Percentiles rank a stretch among this genome's conserved stretches.
Evolutionary conservation across 345 rosid species (phyloP).

Genomic region (Capsella bursapastoris): DNA sequence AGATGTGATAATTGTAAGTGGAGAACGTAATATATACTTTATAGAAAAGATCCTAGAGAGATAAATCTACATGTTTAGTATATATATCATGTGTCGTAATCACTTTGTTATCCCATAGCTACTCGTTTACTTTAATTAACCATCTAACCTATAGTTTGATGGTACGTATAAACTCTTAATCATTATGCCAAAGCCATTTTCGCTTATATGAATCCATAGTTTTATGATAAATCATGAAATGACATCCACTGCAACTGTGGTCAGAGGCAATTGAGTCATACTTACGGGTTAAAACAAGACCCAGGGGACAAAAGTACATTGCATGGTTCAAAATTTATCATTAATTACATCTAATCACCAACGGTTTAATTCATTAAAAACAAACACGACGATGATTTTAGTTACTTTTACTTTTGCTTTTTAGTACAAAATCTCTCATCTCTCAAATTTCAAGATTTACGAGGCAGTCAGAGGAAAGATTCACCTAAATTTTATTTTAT

Average conservation of each 20-base stretch:
- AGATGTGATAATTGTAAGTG: background rate
- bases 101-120: slow-evolving; percentile 18
- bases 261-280: slow-evolving; percentile 25
- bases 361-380: slow-evolving; percentile 13
- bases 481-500: slow-evolving; percentile 10
- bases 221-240: slow-evolving; percentile 16
- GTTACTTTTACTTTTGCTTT: slow-evolving; percentile 42
- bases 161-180: slow-evolving; percentile 10
- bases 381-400: slow-evolving; percentile 21
- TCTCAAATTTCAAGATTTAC: slow-evolving; percentile 30
- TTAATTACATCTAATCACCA: slow-evolving; percentile 36
- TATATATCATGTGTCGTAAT: slow-evolving; percentile 24
- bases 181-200: slow-evolving; percentile 15
- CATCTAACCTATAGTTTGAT: slow-evolving; percentile 9
- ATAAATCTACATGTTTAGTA: background rate
- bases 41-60: slow-evolving; percentile 8
- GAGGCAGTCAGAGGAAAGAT: slow-evolving; percentile 42
- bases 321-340: slow-evolving; percentile 24
- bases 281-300: slow-evolving; percentile 11
- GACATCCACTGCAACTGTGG: slow-evolving; percentile 34
- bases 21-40: background rate
- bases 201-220: slow-evolving; percentile 7
- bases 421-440: slow-evolving; percentile 36
- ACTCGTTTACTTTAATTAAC: slow-evolving; percentile 10
- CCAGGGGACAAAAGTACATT: slow-evolving; percentile 33